Base-by-base conservation (phyloP, 352 stramenopile genomes). In the Phytopythium ostracodes region DNA sequence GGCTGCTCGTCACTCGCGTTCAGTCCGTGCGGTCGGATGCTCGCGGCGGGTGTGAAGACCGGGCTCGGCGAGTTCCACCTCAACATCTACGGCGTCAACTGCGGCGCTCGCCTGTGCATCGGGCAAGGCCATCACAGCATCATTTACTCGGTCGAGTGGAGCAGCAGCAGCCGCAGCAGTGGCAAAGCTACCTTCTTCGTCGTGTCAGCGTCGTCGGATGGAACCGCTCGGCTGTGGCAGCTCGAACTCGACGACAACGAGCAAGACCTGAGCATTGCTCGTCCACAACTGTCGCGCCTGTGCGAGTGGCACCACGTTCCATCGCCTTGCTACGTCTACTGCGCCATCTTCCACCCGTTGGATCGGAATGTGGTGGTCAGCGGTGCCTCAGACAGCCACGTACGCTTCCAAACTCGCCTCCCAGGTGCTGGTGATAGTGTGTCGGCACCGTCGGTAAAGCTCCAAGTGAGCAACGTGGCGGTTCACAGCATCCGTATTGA, bases 131-230 rank as follows among this genome's bases (percentile, higher is more conserved):
- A 91, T 64, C 51, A 80, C 50, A 69, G 67, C 3, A 66, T 92
- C 31, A 75, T 92, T 33, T 82, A 91, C 60, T 72, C 76, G 0
- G 58, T 92, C 9, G 66, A 88, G 50, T 92, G 81, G 84, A 61
- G 47, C 24, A 64, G 49, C 29, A 52, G 53, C 11, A 44, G 51
- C 18, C 31, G 12, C 56, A 56, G 46, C 62, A 54, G 70, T 15
- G 24, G 3, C 20, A 40, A 46, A 42, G 59, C 47, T 5, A 60
- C 76, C n/a, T n/a, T 52, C 0, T 25, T 42, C 0, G 36, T 92
- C 3, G 58, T 88, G 15, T 84, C 79, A 15, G 64, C 81, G 20
- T 89, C 81, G 1, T 89, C 81, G 2, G 81, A 92, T 33, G 78
- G 81, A 1, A 81, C 76, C 18, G 72, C 70, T 46, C 67, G 71